Base-by-base conservation (phyloP, 129 eudicot genomes). In the Dittrichia graveolens region DNA sequence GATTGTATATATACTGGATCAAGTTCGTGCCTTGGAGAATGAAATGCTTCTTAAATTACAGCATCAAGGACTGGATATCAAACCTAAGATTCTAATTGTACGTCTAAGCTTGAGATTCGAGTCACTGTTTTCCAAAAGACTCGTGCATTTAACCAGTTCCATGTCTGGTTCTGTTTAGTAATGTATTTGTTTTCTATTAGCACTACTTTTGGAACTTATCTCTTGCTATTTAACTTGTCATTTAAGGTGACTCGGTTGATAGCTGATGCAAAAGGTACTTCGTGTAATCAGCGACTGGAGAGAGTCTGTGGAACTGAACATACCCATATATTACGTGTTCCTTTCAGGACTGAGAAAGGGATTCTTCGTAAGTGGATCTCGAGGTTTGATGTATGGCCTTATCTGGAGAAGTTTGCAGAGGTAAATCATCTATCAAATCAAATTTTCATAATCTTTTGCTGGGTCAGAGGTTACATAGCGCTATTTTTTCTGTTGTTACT, bases 301-400 rank as follows among this genome's bases (percentile, higher is more conserved):
- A 84, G 73, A 83, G 88, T 95, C 14, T 88, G 84, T 57, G 97
- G 99, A 40, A 86, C 96, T 15, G 91, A 88, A 52, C 71, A 91
- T 72, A 65, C 99, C 8, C 89, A 86, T 76, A 91, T 95, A 75
- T 75, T 95, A 61, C 90, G 99, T 35, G 87, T 95, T 65, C 99
- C 99, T 62, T 95, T 95, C 75, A 85, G 90, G 65, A 84, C 91
- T 7, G 95, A 91, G 59, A 73, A 85, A 58, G 99, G 99, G 50
- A 63, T 91, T 77, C 96, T 91, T 80, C 94, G 78, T 61, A 84
- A 88, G 67, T 95, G 99, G 99, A 91, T 95, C 70, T 95, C 99
- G 66, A 84, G 99, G 78, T 95, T 91, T 72, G 99, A 95, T 78
- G 95, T 95, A 16, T 95, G 99, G 99, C 99, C 99, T 47, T 95